Conservation (phyloP, 225 moss, liverwort and hornwort species). For the Polytrichum commune region DNA sequence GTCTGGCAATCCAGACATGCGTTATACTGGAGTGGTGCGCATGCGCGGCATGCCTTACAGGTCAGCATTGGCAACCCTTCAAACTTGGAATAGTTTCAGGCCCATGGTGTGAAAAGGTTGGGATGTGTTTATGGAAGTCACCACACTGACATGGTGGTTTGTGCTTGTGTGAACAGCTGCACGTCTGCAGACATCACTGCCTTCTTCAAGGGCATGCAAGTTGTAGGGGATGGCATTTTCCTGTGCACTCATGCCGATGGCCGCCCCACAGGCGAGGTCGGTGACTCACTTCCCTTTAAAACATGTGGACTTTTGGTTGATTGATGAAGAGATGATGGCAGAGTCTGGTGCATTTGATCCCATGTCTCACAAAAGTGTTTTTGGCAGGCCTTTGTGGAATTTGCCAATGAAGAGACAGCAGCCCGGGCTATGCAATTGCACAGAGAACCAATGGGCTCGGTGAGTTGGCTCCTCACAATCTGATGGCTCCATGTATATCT, state of each 20-base stretch:
- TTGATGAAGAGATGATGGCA: too few species aligned
- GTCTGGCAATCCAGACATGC: conserved; percentile 99
- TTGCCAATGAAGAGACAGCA: conserved; percentile 92
- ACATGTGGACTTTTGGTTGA: too few species aligned
- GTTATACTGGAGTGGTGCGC: conserved; percentile 96
- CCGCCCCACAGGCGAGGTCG: conserved; percentile 97
- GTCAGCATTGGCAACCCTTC: conserved; percentile 23
- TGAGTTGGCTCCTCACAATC: conserved; percentile 19
- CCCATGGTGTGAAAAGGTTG: not conserved
- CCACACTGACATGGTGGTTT: not conserved
- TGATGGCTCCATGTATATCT: too few species aligned
- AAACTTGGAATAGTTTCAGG: not conserved
- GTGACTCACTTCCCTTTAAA: conserved; percentile 1
- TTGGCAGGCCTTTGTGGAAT: conserved; percentile 95
- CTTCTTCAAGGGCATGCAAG: conserved; percentile 99
- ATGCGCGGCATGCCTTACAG: conserved; percentile 99
- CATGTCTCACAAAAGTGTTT: not conserved
- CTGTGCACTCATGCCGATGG: conserved; percentile 98
- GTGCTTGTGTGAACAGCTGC: conserved; percentile 63
- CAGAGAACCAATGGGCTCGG: conserved; percentile 99
- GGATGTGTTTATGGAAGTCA: not conserved
- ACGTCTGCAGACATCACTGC: conserved; percentile 99
- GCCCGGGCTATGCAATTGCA: conserved; percentile 99
- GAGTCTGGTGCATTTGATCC: not conserved
- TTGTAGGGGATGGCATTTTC: conserved; percentile 96